Evolutionary conservation across 805 yeast genomes (phyloP), one percentile per base, ranked within the genome.

Genomic region (Priceomyces medius): DNA sequence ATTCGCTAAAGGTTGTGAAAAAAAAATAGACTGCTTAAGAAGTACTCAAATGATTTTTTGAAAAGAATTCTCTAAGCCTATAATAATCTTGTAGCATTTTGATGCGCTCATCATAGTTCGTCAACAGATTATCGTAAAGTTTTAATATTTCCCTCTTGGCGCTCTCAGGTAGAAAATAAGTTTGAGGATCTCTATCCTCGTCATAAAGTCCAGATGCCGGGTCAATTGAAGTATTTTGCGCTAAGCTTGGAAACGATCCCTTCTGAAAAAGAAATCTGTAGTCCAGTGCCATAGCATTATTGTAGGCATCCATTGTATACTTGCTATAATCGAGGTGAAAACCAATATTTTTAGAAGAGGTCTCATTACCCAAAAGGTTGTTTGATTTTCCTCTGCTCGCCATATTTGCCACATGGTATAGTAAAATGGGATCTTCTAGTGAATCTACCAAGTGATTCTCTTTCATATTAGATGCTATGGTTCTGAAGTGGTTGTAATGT

Each of bases 401-500:
- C 9, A 32, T 32, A 18, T 31, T 32, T 14, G 28, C 31, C 10
- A 38, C 14, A 13, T 29, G 16, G 14, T 31, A 24, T 19, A 24
- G 32, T 21, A 21, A 12, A 13, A 16, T 38, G n/a, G 17, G 27
- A 28, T 24, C 31, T 18, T 20, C 13, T 10, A 38, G 20, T 9
- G 16, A 12, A 17, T 28, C 18, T 2, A 20, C 12, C 27, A 32
- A 31, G 5, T 10, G 31, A 16, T 10, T 13, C 6, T 10, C 17
- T 3, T 4, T 6, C 7, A 3, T 16, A 7, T 37, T 14, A 10
- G 20, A n/a, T 12, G 14, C 36, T 4, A 33, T 8, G 4, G 16
- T 14, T 5, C 26, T 49, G 28, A 48, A 42, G 23, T 48, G 44
- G 6, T 42, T 19, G 19, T 35, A 42, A 39, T 55, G 58, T 10